Evolutionary conservation across 2,329 filamentous ascomycete species (phyloP).

Genomic region (Colletotrichum lupini): DNA sequence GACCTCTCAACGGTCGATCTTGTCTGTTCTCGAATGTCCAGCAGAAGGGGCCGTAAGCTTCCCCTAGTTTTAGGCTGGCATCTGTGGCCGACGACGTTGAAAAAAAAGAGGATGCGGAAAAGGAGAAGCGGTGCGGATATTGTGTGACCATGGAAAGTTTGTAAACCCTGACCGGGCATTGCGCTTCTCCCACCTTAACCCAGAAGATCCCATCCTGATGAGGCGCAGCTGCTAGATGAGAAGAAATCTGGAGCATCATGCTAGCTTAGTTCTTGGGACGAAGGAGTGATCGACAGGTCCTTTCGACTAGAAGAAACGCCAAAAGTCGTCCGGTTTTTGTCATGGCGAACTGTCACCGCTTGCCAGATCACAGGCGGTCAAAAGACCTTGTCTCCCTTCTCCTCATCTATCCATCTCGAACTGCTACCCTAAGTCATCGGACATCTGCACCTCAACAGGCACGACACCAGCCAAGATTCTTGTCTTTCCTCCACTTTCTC

Average conservation of each 20-base stretch:
- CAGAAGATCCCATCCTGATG: not conserved
- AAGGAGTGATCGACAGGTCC: constrained; percentile 25
- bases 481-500: not conserved
- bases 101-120: not conserved
- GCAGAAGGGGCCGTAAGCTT: constrained; percentile 5
- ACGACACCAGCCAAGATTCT: constrained; percentile 13
- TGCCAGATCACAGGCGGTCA: not conserved
- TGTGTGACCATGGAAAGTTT: not conserved
- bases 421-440: constrained; percentile 2
- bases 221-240: constrained; percentile 7
- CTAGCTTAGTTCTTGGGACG: constrained; percentile 1
- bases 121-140: constrained; percentile 1
- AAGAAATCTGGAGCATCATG: not conserved
- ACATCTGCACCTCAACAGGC: not conserved
- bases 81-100: not conserved
- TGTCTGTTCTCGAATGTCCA: not conserved
- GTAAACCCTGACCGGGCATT: not conserved
- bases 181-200: not conserved
- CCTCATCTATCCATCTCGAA: not conserved
- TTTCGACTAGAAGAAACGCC: not conserved
- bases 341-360: constrained; percentile 10
- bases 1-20: constrained; percentile 19
- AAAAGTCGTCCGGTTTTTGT: not conserved
- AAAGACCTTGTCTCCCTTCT: not conserved
- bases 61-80: not conserved